Evolutionary conservation across 1,139 yeast genomes (phyloP).

Genomic region (Candida frijolesensis): DNA sequence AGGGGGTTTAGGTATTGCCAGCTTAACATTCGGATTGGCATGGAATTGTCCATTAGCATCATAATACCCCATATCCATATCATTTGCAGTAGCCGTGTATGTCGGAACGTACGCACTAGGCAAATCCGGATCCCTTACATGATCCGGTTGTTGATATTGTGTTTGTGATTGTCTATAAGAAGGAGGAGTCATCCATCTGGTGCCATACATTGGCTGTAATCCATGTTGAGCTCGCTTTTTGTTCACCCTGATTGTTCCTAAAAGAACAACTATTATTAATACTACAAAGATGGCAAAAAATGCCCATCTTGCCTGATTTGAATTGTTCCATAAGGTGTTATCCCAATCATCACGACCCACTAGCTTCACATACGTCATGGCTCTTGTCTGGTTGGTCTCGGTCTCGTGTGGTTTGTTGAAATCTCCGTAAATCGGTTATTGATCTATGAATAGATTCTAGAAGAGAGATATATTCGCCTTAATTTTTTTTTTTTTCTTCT

Average conservation of each 20-base stretch:
- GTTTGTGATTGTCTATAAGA: conserved; percentile 74
- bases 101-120: conserved; percentile 59
- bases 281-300: conserved; percentile 55
- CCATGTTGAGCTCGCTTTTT: conserved; percentile 63
- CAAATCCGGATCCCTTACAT: conserved; percentile 34
- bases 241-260: conserved; percentile 60
- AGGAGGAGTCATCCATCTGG: conserved; percentile 93
- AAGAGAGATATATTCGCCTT: background rate
- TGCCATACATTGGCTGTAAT: conserved; percentile 71
- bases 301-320: conserved; percentile 56
- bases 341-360: conserved; percentile 14
- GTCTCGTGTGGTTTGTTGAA: too few relatives aligned
- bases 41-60: conserved; percentile 65
- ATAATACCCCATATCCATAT: conserved; percentile 78
- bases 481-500: background rate
- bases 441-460: background rate
- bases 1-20: conserved; percentile 21
- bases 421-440: too few relatives aligned
- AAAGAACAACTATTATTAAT: conserved; percentile 48
- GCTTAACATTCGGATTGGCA: conserved; percentile 35
- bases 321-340: conserved; percentile 24
- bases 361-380: background rate
- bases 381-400: background rate
- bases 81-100: conserved; percentile 65
- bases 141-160: conserved; percentile 51